A percentile compares a stretch with the other conserved stretches of the same genome.
These are phyloP conservation scores for Hypomyces rosellus DNA, from an alignment of 2,329 filamentous ascomycete genomes.

Conservation along the genomic window DNA sequence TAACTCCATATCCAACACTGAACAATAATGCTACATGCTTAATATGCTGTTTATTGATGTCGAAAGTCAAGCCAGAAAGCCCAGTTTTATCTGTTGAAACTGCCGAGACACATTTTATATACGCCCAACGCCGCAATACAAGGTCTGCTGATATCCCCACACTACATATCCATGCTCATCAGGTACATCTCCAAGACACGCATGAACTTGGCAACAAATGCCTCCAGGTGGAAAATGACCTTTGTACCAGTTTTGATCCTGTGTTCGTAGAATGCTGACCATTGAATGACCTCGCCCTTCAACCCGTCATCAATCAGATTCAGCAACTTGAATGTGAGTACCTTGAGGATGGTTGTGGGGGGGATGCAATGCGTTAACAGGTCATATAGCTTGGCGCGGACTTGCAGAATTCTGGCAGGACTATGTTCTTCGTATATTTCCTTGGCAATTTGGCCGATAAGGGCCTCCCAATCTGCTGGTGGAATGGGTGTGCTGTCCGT, in stretches of 20 bases:
- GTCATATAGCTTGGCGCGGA: slow-evolving; percentile 93
- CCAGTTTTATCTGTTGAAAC: no score
- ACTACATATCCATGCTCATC: slow-evolving; percentile 74
- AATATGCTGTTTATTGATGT: no score
- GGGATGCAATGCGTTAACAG: slow-evolving; percentile 96
- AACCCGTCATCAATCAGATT: slow-evolving; percentile 79
- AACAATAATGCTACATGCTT: no score
- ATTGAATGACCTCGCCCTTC: slow-evolving; percentile 88
- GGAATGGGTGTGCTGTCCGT: slow-evolving; percentile 84
- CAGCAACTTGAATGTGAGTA: slow-evolving; percentile 88
- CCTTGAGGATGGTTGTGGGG: slow-evolving; percentile 88
- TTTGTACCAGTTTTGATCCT: slow-evolving; percentile 87
- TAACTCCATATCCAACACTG: no score
- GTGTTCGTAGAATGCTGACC: slow-evolving; percentile 97
- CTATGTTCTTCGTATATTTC: slow-evolving; percentile 92
- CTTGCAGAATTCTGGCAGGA: slow-evolving; percentile 79
- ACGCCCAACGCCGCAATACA: slow-evolving; percentile 3
- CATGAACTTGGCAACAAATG: slow-evolving; percentile 99
- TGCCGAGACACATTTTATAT: background rate
- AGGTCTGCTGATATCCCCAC: background rate
- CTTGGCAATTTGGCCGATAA: slow-evolving; percentile 82
- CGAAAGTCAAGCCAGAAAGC: no score
- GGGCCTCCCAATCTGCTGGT: slow-evolving; percentile 92
- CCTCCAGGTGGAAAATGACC: slow-evolving; percentile 96
- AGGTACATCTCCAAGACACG: slow-evolving; percentile 84